Percentiles rank a stretch among this genome's conserved stretches.
phyloP scores from a whole-genome alignment of 495 filamentous ascomycete species.

The Pseudomonodictys pantanalensis region DNA sequence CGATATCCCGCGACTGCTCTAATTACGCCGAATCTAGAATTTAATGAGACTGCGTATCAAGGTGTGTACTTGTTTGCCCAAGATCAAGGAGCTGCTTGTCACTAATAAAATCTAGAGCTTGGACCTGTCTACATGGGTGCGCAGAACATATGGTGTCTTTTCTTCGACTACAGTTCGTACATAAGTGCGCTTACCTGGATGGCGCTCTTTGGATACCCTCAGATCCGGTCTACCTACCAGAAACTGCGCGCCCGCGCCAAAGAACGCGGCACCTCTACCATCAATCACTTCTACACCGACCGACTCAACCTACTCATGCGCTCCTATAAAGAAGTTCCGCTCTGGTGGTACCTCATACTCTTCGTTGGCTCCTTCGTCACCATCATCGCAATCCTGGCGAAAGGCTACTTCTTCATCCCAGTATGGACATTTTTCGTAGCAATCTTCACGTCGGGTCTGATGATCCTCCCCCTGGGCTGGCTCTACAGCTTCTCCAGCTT shows the following conservation, averaged over 20 bases:
- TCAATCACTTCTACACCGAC: slow-evolving; percentile 55
- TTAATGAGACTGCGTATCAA: slow-evolving; percentile 55
- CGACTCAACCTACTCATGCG: slow-evolving; percentile 55
- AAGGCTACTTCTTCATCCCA: slow-evolving; percentile 54
- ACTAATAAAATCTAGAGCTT: too few species aligned
- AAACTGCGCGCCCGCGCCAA: slow-evolving; percentile 42
- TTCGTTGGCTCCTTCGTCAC: slow-evolving; percentile 50
- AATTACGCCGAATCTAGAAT: slow-evolving; percentile 47
- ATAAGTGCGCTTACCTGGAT: slow-evolving; percentile 57
- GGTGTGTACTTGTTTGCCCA: too few species aligned
- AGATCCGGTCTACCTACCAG: slow-evolving; percentile 44
- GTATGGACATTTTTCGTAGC: slow-evolving; percentile 57
- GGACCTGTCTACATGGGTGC: slow-evolving; percentile 54
- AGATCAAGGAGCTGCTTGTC: too few species aligned
- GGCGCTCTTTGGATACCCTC: slow-evolving; percentile 51
- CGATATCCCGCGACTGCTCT: slow-evolving; percentile 49
- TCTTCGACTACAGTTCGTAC: slow-evolving; percentile 58
- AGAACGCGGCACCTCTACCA: slow-evolving; percentile 29
- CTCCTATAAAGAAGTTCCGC: slow-evolving; percentile 53
- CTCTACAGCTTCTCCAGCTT: slow-evolving; percentile 57
- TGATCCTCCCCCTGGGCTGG: slow-evolving; percentile 55
- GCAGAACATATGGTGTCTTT: slow-evolving; percentile 54
- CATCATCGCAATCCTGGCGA: slow-evolving; percentile 48
- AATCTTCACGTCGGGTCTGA: slow-evolving; percentile 48
- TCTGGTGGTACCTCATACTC: slow-evolving; percentile 54